phyloP scores from a whole-genome alignment of 108 stramenopile genomes.

The Nannochloropsis salina region DNA sequence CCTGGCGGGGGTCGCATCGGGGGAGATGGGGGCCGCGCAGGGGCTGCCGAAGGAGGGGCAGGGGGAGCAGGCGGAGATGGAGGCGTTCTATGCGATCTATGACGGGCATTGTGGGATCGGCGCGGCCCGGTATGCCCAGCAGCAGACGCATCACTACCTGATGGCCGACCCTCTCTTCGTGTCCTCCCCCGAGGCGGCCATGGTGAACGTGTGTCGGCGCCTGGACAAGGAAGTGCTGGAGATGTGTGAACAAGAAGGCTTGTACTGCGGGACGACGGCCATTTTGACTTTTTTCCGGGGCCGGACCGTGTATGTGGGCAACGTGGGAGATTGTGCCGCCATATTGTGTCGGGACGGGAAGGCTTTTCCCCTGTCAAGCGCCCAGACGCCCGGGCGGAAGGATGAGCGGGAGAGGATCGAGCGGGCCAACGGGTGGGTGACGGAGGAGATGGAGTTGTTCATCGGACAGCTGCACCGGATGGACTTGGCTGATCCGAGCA shows the following conservation, averaged over 20 bases:
- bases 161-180: neutral
- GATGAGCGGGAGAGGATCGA: constrained; percentile 37
- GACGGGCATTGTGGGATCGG: constrained; percentile 13
- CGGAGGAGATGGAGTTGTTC: constrained; percentile 51
- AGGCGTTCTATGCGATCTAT: neutral
- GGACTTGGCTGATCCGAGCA: constrained; percentile 49
- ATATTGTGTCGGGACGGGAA: constrained; percentile 42
- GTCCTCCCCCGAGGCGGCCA: neutral
- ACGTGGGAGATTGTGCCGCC: constrained; percentile 49
- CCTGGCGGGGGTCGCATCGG: neutral
- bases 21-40: neutral
- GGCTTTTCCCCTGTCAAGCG: constrained; percentile 34
- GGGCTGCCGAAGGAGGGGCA: neutral
- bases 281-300: constrained; percentile 33
- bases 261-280: constrained; percentile 40
- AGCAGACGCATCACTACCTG: neutral
- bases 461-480: constrained; percentile 51
- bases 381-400: constrained; percentile 37
- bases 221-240: constrained; percentile 16
- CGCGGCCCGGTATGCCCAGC: neutral
- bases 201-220: neutral
- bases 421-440: constrained; percentile 53
- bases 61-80: neutral
- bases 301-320: constrained; percentile 32
- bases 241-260: constrained; percentile 21